phyloP scores from a whole-genome alignment of 495 filamentous ascomycete genomes.

The Aspergillus nanangensis region DNA sequence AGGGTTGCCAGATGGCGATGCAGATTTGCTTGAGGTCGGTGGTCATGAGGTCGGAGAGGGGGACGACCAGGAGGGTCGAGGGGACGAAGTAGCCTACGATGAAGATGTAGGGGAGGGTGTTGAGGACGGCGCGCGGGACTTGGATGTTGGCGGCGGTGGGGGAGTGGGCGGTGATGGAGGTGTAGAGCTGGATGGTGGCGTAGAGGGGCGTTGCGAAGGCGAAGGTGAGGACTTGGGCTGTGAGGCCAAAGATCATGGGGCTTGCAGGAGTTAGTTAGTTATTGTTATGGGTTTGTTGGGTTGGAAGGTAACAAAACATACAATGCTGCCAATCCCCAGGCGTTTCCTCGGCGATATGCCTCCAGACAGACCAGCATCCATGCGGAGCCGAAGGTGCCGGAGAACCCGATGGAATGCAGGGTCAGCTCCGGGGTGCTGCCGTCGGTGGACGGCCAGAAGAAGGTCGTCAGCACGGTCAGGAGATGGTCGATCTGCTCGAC shows the following conservation, averaged over 20 bases:
- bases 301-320: conserved; percentile 20
- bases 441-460: conserved; percentile 55
- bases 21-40: conserved; percentile 50
- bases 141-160: conserved; percentile 44
- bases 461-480: conserved; percentile 41
- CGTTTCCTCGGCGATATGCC: conserved; percentile 50
- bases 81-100: conserved; percentile 49
- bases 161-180: conserved; percentile 43
- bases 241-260: conserved; percentile 45
- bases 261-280: conserved; percentile 17
- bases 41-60: conserved; percentile 38
- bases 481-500: conserved; percentile 42
- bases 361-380: conserved; percentile 56
- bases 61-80: conserved; percentile 46
- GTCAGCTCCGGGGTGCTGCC: conserved; percentile 38
- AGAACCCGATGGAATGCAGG: conserved; percentile 46
- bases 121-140: conserved; percentile 42
- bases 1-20: conserved; percentile 58
- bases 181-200: conserved; percentile 47
- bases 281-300: neutral
- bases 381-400: conserved; percentile 50
- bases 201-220: conserved; percentile 51
- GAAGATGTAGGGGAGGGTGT: conserved; percentile 43
- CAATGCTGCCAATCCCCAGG: conserved; percentile 47
- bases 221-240: conserved; percentile 50